phyloP scores from a whole-genome alignment of 495 filamentous ascomycete species.

The Hypoxylon lienhwacheense region DNA sequence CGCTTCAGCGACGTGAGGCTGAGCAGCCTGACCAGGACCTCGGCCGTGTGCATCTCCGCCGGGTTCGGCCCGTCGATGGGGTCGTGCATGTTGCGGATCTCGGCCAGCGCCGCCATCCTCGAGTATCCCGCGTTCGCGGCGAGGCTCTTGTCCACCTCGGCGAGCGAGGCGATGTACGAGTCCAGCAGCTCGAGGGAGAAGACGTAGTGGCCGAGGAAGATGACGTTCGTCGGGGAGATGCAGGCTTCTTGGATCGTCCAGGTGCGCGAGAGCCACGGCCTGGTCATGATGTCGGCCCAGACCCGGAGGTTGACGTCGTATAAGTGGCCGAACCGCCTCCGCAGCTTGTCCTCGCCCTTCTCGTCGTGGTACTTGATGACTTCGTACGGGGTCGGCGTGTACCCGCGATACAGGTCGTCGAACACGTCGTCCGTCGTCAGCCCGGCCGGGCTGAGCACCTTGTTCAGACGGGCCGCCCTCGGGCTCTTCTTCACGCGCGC shows the following conservation, averaged over 20 bases:
- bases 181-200: not conserved
- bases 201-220: not conserved
- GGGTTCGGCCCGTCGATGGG: not conserved
- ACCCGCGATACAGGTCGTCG: not conserved
- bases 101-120: not conserved
- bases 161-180: no score
- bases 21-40: not conserved
- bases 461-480: not conserved
- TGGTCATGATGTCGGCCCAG: not conserved
- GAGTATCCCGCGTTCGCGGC: not conserved
- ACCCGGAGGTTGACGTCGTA: not conserved
- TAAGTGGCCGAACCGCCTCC: not conserved
- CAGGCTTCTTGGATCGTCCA: not conserved
- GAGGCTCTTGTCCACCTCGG: not conserved
- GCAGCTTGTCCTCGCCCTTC: not conserved
- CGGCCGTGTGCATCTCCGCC: not conserved
- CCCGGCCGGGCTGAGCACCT: not conserved
- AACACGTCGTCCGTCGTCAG: not conserved
- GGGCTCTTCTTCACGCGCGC: not conserved
- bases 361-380: no score
- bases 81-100: not conserved
- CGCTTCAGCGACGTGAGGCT: not conserved
- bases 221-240: not conserved
- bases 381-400: no score
- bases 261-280: not conserved